These are phyloP conservation scores for Trichosanthes truncata DNA, from an alignment of 306 rosid genomes.

Conservation along the genomic window DNA sequence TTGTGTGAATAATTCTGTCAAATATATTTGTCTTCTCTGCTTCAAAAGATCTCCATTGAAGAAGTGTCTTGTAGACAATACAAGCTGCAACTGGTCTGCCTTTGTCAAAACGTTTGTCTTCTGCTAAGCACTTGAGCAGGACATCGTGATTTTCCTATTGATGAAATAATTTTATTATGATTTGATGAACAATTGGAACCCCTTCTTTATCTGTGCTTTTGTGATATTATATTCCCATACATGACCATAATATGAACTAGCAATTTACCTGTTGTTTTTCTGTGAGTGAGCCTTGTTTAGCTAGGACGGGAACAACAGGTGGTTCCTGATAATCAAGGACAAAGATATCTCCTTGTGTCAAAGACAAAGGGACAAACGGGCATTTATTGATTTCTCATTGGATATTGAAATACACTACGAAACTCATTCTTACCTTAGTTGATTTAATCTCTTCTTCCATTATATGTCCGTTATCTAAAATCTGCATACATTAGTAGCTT, in stretches of 20 bases:
- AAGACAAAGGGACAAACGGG: neutral
- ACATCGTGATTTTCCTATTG: constrained; percentile 71
- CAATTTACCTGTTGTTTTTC: constrained; percentile 73
- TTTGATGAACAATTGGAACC: constrained; percentile 3
- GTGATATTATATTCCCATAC: neutral
- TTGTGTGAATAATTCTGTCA: constrained; percentile 59
- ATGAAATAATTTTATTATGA: constrained; percentile 12
- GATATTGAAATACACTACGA: neutral
- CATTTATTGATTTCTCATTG: neutral
- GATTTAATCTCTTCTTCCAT: constrained; percentile 36
- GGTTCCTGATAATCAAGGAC: constrained; percentile 38
- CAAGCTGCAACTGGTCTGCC: constrained; percentile 67
- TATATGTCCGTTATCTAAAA: constrained; percentile 40
- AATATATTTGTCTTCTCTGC: constrained; percentile 73
- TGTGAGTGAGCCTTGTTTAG: constrained; percentile 70
- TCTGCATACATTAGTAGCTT: constrained; percentile 18
- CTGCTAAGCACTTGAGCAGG: constrained; percentile 66
- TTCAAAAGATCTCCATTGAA: constrained; percentile 89
- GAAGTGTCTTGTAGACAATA: constrained; percentile 63
- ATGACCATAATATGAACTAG: neutral
- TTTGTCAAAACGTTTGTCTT: constrained; percentile 62
- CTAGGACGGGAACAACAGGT: constrained; percentile 31
- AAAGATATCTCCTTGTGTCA: constrained; percentile 9
- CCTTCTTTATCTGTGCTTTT: neutral
- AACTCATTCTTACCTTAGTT: constrained; percentile 28